phyloP scores from a whole-genome alignment of 345 rosid genomes.

The Brassica cretica region DNA sequence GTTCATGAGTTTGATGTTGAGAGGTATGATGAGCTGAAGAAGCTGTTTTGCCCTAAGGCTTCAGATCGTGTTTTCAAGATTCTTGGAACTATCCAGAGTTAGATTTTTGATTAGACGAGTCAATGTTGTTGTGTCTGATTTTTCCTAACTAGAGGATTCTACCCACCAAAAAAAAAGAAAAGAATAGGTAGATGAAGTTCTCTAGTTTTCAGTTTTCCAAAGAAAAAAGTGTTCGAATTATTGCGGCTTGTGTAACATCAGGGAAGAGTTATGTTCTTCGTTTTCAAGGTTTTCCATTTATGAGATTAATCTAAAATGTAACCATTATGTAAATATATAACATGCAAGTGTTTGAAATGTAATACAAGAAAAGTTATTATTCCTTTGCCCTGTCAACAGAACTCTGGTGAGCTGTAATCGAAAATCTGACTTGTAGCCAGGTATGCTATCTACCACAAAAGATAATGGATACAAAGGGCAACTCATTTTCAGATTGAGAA shows the following conservation, averaged over 20 bases:
- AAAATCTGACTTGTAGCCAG: not conserved
- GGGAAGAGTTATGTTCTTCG: not conserved
- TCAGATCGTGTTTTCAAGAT: conserved; percentile 33
- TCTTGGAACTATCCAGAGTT: conserved; percentile 32
- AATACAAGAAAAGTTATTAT: not conserved
- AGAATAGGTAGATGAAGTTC: conserved; percentile 9
- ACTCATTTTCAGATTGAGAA: not conserved
- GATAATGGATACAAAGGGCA: not conserved
- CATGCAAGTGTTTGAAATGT: not conserved
- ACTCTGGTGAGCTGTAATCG: not conserved
- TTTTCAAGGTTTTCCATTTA: not conserved
- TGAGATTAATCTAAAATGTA: not conserved
- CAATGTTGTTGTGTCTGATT: conserved; percentile 26
- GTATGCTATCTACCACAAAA: not conserved
- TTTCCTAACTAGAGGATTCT: conserved; percentile 26
- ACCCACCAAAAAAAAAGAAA: not conserved
- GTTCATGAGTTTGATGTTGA: conserved; percentile 48
- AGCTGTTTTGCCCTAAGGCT: conserved; percentile 33
- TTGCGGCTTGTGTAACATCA: conserved; percentile 27
- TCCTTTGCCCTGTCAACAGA: not conserved
- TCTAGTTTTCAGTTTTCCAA: conserved; percentile 12
- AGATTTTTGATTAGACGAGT: conserved; percentile 2
- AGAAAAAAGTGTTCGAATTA: not conserved
- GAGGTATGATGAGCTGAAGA: conserved; percentile 63
- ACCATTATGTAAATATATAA: not conserved